Evolutionary conservation across 2,329 filamentous ascomycete species (phyloP), one percentile per base, ranked within the genome.

Genomic region (Aspergillus eucalypticola): DNA sequence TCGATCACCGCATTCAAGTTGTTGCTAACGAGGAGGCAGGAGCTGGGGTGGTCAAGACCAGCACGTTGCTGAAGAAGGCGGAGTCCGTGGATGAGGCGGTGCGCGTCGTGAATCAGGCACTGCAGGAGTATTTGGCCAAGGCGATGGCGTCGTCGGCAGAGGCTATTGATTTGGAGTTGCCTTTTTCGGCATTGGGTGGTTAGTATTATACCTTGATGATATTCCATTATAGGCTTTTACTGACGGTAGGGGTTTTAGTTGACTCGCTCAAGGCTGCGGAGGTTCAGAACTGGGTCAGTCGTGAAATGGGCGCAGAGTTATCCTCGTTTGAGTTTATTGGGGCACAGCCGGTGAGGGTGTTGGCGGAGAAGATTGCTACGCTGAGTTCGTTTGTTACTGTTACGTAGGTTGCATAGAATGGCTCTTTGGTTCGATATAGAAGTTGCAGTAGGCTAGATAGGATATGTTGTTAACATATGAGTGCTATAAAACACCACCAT

Each of bases 261-360:
- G 66, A 67, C 57, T 68, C 66, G 7, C 63, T 68, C 6, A 67
- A 67, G 50, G 65, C 65, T 5, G 64, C 65, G 5, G 64, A 63
- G 6, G 66, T 68, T 3, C 66, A 68, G 48, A 66, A 66, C 41
- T 68, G 66, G 65, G 66, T 68, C 13, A 60, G 56, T 6, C 65
- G 65, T 0, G 65, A 68, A 41, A 32, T 68, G 39, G 64, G 66
- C 2, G 64, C 66, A 2, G 66, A 68, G 27, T 23, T 68, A 11
- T 62, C 65, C n/a, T 64, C 66, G 5, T 67, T 67, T 41, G 65
- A 68, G 15, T 68, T 68, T 56, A 56, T 68, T 5, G 66, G 66
- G 8, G 67, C 66, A 0, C 65, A 64, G 53, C 62, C 66, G 0
- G 58, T 64, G n/a, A 68, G 62, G 49, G 55, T 64, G 0, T 35